These are phyloP conservation scores for Phytophthora europaea DNA, from an alignment of 352 stramenopile species.

Conservation along the genomic window DNA sequence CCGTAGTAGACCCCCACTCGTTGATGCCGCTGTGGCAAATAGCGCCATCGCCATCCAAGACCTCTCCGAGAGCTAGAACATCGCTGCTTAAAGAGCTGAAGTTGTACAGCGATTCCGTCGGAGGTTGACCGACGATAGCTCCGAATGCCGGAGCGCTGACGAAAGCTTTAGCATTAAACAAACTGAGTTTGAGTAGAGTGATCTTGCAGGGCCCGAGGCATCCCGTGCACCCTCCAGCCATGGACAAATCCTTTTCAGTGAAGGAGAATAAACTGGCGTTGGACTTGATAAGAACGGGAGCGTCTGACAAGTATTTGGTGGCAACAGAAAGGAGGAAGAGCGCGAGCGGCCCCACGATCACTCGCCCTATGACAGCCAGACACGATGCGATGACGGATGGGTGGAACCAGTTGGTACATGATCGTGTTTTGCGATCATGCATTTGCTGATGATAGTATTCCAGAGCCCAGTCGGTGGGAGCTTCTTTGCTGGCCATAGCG, in stretches of 20 bases:
- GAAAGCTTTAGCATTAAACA: background rate
- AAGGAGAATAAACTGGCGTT: constrained; percentile 3
- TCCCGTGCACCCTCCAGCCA: constrained; percentile 4
- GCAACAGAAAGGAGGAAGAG: background rate
- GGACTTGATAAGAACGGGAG: constrained; percentile 1
- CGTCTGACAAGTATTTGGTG: constrained; percentile 6
- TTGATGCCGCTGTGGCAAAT: constrained; percentile 19
- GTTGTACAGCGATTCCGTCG: constrained; percentile 13
- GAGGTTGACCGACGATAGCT: background rate
- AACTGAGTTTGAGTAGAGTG: constrained; percentile 1
- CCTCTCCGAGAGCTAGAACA: background rate
- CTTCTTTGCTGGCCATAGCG: background rate
- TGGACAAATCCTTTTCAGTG: constrained; percentile 1
- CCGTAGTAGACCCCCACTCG: constrained; percentile 13
- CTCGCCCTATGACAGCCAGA: background rate
- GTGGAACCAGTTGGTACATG: background rate
- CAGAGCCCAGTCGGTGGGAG: background rate
- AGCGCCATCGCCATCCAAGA: constrained; percentile 1
- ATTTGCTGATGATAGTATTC: background rate
- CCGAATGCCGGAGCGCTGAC: background rate
- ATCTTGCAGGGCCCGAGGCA: constrained; percentile 9
- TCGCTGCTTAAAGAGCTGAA: constrained; percentile 17
- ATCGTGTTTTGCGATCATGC: background rate
- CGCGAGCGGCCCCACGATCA: background rate
- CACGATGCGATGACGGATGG: constrained; percentile 4